These are phyloP conservation scores for Amanita thiersii DNA, from an alignment of 768 basidiomycete species.

Conservation along the genomic window DNA sequence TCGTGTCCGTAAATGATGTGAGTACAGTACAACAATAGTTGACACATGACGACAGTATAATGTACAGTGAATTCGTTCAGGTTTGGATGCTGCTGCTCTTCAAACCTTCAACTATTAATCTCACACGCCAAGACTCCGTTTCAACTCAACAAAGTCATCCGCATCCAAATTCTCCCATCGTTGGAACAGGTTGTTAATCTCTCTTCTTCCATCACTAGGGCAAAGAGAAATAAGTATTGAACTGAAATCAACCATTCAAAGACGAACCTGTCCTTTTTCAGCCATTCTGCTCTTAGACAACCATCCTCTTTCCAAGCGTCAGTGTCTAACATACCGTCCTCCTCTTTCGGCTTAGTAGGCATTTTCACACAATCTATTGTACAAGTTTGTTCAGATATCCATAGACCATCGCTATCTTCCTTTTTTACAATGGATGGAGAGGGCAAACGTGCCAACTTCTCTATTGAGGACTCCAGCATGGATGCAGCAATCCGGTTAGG, in stretches of 20 bases:
- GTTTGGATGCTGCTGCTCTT: too few species aligned
- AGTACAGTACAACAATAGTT: too few species aligned
- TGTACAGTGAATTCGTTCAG: too few species aligned
- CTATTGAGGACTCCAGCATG: slow-evolving; percentile 44
- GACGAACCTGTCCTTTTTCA: slow-evolving; percentile 44
- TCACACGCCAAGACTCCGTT: slow-evolving; percentile 48
- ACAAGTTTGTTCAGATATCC: slow-evolving; percentile 24
- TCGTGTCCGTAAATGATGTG: too few species aligned
- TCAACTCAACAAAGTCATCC: slow-evolving; percentile 46
- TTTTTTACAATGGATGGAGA: slow-evolving; percentile 29
- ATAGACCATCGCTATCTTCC: slow-evolving; percentile 31
- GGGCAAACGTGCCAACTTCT: slow-evolving; percentile 31
- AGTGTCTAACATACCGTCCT: slow-evolving; percentile 23
- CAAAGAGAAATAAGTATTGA: slow-evolving; percentile 8
- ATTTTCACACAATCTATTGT: slow-evolving; percentile 23
- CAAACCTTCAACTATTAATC: not conserved
- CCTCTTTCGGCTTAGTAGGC: slow-evolving; percentile 26
- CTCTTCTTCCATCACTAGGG: slow-evolving; percentile 43
- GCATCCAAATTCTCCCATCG: slow-evolving; percentile 42
- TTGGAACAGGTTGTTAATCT: slow-evolving; percentile 41
- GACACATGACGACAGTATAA: too few species aligned
- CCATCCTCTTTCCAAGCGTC: slow-evolving; percentile 46
- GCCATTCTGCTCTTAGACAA: slow-evolving; percentile 44
- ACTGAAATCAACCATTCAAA: slow-evolving; percentile 3
- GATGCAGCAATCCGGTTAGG: slow-evolving; percentile 52